A percentile compares a stretch with the other conserved stretches of the same genome.
These are phyloP conservation scores for Ceratorhiza oryzae-sativae DNA, from an alignment of 1,284 basidiomycete species.

Conservation along the genomic window DNA sequence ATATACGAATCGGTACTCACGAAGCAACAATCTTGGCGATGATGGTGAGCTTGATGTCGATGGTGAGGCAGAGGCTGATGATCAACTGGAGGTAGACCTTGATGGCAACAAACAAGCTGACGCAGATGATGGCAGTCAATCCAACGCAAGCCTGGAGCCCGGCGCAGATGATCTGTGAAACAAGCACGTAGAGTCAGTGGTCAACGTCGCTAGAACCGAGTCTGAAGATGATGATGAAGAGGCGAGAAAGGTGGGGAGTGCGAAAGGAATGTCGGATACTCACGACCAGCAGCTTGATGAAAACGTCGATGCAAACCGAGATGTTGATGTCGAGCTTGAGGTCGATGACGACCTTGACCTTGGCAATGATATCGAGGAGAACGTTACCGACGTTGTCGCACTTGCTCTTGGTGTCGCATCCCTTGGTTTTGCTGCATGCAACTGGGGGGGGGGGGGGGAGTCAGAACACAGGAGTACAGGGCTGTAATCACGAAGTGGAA, in stretches of 20 bases:
- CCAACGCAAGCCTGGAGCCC: background rate
- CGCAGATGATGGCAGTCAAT: background rate
- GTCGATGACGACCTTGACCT: constrained; percentile 8
- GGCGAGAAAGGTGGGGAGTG: background rate
- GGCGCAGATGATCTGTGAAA: background rate
- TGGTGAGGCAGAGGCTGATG: background rate
- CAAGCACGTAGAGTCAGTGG: no score
- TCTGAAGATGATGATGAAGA: background rate
- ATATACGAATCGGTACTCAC: background rate
- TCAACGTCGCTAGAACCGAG: no score
- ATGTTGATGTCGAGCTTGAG: constrained; percentile 16
- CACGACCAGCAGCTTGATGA: background rate
- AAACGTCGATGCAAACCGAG: background rate
- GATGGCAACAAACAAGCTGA: background rate
- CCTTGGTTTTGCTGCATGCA: no score
- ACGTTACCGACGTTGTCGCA: no score
- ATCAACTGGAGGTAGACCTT: background rate
- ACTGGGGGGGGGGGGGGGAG: no score
- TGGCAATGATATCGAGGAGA: background rate
- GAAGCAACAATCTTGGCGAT: background rate
- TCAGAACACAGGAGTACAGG: no score
- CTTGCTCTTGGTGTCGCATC: no score
- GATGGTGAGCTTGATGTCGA: background rate
- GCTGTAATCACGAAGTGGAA: background rate
- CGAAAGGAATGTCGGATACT: background rate